Conservation (phyloP, 2,329 filamentous ascomycete species). For the Aspergillus nomiae region DNA sequence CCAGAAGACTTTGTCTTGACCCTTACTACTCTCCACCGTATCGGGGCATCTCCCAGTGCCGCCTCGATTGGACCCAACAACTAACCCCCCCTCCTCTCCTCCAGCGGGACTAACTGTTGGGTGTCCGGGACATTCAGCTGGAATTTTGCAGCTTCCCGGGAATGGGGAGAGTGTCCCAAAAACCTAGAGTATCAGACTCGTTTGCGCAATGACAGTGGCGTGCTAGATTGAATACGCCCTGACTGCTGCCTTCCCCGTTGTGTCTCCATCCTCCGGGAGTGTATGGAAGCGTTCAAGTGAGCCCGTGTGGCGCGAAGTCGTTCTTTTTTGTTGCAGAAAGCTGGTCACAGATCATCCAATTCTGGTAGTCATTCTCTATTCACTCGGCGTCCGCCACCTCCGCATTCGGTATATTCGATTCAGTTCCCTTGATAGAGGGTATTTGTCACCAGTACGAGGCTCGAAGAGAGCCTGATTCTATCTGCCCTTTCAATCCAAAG, state of each 20-base stretch:
- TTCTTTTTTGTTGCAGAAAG: constrained; percentile 13
- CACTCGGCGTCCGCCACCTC: constrained; percentile 3
- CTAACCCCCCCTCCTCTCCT: constrained; percentile 14
- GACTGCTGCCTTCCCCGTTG: constrained; percentile 16
- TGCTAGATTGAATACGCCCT: constrained; percentile 21
- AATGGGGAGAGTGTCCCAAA: constrained; percentile 29
- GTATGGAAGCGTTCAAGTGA: constrained; percentile 20
- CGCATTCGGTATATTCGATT: constrained; percentile 3
- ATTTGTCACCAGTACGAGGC: not conserved
- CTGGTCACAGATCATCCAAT: constrained; percentile 8
- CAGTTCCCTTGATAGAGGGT: not conserved
- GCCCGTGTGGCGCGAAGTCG: constrained; percentile 20
- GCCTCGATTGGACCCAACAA: constrained; percentile 6
- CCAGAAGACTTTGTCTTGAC: constrained; percentile 7
- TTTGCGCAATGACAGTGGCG: constrained; percentile 31
- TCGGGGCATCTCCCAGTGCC: constrained; percentile 8
- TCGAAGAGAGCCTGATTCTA: not conserved
- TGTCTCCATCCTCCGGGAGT: constrained; percentile 16
- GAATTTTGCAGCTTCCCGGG: constrained; percentile 31
- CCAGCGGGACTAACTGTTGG: constrained; percentile 15
- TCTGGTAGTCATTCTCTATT: constrained; percentile 5
- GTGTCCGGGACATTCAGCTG: constrained; percentile 26
- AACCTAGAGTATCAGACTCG: constrained; percentile 23
- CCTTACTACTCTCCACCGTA: constrained; percentile 10
- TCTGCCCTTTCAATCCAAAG: not conserved